These are phyloP conservation scores for Saccharomyces hybrid DNA, from an alignment of 1,139 yeast species.

Conservation along the genomic window DNA sequence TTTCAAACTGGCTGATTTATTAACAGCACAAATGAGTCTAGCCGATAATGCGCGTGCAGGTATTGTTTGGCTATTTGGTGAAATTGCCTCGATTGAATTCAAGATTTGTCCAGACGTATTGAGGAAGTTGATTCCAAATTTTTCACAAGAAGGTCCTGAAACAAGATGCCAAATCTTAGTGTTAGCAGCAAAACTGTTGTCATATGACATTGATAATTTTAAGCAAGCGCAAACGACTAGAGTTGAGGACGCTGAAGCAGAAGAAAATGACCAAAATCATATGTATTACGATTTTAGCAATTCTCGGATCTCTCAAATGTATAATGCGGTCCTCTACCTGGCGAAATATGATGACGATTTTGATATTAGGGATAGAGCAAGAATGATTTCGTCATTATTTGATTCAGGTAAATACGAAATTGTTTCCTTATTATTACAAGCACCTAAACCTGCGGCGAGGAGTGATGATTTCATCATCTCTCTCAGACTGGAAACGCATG, in stretches of 20 bases:
- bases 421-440: slow-evolving; percentile 72
- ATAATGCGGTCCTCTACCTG: slow-evolving; percentile 54
- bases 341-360: slow-evolving; percentile 68
- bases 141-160: slow-evolving; percentile 45
- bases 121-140: slow-evolving; percentile 47
- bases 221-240: slow-evolving; percentile 18
- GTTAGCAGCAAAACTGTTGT: slow-evolving; percentile 65
- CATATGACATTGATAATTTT: slow-evolving; percentile 42
- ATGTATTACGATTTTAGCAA: slow-evolving; percentile 29
- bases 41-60: slow-evolving; percentile 62
- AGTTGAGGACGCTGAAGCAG: slow-evolving; percentile 11
- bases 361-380: slow-evolving; percentile 80
- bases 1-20: slow-evolving; percentile 35
- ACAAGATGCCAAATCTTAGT: slow-evolving; percentile 69
- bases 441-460: slow-evolving; percentile 55
- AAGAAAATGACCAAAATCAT: not conserved
- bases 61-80: slow-evolving; percentile 88
- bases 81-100: slow-evolving; percentile 46
- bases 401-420: slow-evolving; percentile 42
- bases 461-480: not conserved
- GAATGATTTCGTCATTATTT: slow-evolving; percentile 54
- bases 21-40: slow-evolving; percentile 14
- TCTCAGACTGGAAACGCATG: not conserved
- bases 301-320: slow-evolving; percentile 46
- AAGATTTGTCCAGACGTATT: slow-evolving; percentile 71